These are phyloP conservation scores for Dichotomocladium elegans DNA, from an alignment of 371 early-diverging fungal genomes.

Conservation along the genomic window DNA sequence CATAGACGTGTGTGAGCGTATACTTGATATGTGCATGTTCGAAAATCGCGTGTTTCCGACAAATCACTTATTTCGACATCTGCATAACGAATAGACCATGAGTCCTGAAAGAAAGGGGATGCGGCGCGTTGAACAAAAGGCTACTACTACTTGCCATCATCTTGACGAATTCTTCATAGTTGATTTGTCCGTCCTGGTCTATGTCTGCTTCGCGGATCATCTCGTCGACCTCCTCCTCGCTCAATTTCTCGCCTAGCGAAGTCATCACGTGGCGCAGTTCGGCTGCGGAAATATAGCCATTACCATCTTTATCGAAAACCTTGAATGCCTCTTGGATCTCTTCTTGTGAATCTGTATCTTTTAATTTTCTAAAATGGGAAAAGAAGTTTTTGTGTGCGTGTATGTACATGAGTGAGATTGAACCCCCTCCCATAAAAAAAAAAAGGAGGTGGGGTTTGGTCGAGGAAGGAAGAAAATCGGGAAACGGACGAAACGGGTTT, in stretches of 20 bases:
- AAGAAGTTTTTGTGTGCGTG: no score
- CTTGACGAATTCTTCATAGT: constrained; percentile 92
- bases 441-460: no score
- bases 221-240: constrained; percentile 80
- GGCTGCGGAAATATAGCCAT: constrained; percentile 49
- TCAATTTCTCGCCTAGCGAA: constrained; percentile 73
- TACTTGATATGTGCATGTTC: no score
- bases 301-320: constrained; percentile 53
- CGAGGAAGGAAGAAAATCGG: no score
- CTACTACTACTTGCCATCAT: constrained; percentile 65
- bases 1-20: no score
- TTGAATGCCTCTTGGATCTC: constrained; percentile 55
- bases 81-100: no score
- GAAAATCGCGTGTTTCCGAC: no score
- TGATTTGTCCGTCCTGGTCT: constrained; percentile 85
- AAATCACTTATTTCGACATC: constrained; percentile 14
- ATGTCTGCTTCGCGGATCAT: constrained; percentile 86
- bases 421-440: no score
- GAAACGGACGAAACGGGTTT: no score
- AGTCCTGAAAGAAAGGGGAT: no score
- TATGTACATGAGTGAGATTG: no score
- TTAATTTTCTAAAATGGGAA: constrained; percentile 49
- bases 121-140: no score
- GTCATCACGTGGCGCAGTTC: constrained; percentile 55
- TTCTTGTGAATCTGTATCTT: constrained; percentile 45